These are phyloP conservation scores for Stephanocyclus meneghinianus DNA, from an alignment of 352 stramenopile species.

Conservation along the genomic window DNA sequence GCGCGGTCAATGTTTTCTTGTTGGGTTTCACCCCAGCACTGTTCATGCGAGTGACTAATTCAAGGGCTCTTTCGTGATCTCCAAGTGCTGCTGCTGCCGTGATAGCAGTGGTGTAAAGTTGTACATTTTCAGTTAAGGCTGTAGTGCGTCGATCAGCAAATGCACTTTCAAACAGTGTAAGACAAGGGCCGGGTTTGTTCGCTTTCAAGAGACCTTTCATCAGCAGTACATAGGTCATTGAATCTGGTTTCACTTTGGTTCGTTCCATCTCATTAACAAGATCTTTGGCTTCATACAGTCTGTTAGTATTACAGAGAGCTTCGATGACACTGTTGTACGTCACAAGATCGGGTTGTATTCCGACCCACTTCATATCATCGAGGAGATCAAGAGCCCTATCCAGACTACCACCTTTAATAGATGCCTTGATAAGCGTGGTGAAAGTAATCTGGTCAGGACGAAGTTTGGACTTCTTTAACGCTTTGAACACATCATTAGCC, in stretches of 20 bases:
- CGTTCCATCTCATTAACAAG: constrained; percentile 78
- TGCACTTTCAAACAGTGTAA: constrained; percentile 82
- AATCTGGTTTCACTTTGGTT: constrained; percentile 66
- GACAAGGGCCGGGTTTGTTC: constrained; percentile 69
- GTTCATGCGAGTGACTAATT: constrained; percentile 79
- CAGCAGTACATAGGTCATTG: constrained; percentile 80
- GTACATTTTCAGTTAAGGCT: constrained; percentile 76
- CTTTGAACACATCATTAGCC: constrained; percentile 63
- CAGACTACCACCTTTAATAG: constrained; percentile 55
- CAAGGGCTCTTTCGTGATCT: constrained; percentile 73
- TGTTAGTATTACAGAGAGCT: constrained; percentile 63
- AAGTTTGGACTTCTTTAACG: constrained; percentile 59
- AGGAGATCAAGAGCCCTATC: constrained; percentile 68
- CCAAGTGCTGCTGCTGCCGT: constrained; percentile 69
- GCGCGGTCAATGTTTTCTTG: constrained; percentile 76
- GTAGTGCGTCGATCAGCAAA: constrained; percentile 62
- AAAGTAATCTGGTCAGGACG: constrained; percentile 76
- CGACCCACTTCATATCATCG: constrained; percentile 80
- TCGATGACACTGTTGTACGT: constrained; percentile 82
- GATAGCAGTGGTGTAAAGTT: constrained; percentile 83
- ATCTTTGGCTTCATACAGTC: constrained; percentile 76
- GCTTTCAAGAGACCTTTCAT: constrained; percentile 78
- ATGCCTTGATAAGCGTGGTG: constrained; percentile 75
- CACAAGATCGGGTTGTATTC: constrained; percentile 66
- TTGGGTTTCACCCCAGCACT: constrained; percentile 75